Evolutionary conservation across 2,329 filamentous ascomycete species (phyloP).

Genomic region (Penicillium expansum): DNA sequence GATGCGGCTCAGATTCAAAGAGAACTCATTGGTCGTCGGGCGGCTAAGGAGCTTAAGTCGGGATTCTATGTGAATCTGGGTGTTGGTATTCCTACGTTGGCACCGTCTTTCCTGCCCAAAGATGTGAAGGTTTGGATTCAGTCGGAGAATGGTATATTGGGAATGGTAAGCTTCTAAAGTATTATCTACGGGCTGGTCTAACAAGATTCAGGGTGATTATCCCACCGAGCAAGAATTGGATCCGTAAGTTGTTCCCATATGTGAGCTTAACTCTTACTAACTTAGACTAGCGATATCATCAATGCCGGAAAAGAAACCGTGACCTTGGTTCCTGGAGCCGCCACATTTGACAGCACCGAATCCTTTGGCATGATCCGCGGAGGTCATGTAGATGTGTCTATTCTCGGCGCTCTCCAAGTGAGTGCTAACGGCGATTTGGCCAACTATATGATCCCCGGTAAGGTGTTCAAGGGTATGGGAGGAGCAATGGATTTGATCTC

Average conservation of each 20-base stretch:
- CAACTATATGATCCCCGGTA: conserved; percentile 88
- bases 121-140: conserved; percentile 76
- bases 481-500: conserved; percentile 72
- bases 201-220: conserved; percentile 59
- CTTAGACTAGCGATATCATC: conserved; percentile 61
- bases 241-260: conserved; percentile 37
- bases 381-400: conserved; percentile 78
- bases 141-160: conserved; percentile 81
- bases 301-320: conserved; percentile 88
- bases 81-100: conserved; percentile 71
- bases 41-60: conserved; percentile 75
- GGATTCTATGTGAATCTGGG: conserved; percentile 38
- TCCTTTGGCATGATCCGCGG: conserved; percentile 86
- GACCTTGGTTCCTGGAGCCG: conserved; percentile 71
- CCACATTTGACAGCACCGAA: conserved; percentile 75
- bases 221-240: conserved; percentile 70
- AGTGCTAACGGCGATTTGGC: conserved; percentile 75
- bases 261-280: background rate
- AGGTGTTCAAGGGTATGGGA: conserved; percentile 83
- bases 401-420: conserved; percentile 79
- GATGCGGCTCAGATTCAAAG: conserved; percentile 39
- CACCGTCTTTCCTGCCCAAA: conserved; percentile 69
- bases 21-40: conserved; percentile 68
- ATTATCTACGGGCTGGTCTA: conserved; percentile 12
- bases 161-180: conserved; percentile 52